Conservation (phyloP, 768 basidiomycete genomes). For the Clitopilus hobsonii region DNA sequence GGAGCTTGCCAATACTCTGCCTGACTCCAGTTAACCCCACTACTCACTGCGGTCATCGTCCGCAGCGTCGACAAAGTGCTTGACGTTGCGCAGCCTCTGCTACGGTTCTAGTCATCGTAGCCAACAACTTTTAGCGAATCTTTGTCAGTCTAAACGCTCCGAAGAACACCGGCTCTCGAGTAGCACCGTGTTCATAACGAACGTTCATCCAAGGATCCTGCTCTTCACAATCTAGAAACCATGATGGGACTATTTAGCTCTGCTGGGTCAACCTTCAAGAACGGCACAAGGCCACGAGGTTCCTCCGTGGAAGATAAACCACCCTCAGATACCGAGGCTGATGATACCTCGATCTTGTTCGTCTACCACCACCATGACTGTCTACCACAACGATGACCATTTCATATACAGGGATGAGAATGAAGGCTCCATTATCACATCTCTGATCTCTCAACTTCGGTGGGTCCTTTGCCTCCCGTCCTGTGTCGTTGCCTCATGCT, state of each 20-base stretch:
- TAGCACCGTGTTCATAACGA: background rate
- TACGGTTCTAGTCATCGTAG: background rate
- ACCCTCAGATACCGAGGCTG: constrained; percentile 80
- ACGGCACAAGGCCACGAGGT: constrained; percentile 61
- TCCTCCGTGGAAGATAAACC: constrained; percentile 60
- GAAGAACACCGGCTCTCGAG: no score
- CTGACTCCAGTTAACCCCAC: constrained; percentile 5
- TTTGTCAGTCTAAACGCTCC: background rate
- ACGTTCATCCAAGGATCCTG: constrained; percentile 6
- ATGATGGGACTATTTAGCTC: constrained; percentile 83
- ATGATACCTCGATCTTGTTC: constrained; percentile 87
- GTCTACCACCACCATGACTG: constrained; percentile 32
- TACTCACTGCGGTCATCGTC: constrained; percentile 1
- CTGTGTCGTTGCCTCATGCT: background rate
- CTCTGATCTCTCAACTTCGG: constrained; percentile 88
- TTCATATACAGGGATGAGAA: constrained; percentile 69
- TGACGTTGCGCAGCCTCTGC: no score
- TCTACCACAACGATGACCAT: constrained; percentile 30
- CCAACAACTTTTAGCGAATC: background rate
- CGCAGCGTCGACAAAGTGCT: background rate
- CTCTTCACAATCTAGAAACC: constrained; percentile 10
- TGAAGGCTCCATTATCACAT: constrained; percentile 86
- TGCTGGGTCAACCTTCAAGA: constrained; percentile 57
- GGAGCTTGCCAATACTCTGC: background rate
- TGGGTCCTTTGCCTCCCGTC: constrained; percentile 23